Conservation (phyloP, 176 grass and related monocot species). For the Oryza longistaminata region DNA sequence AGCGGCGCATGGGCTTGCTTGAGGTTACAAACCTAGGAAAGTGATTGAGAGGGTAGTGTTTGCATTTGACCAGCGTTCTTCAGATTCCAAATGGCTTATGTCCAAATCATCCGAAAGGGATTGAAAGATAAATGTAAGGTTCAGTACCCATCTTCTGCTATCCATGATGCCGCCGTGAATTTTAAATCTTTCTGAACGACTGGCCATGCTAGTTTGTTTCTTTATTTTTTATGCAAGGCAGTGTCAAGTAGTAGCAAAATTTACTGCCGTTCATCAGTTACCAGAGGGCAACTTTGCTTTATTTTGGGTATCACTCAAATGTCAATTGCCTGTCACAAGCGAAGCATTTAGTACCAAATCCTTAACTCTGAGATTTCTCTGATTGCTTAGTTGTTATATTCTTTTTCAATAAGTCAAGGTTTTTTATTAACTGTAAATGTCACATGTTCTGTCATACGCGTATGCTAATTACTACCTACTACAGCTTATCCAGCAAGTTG, state of each 20-base stretch:
- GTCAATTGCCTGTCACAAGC: neutral
- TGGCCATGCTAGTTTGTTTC: neutral
- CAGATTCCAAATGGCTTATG: neutral
- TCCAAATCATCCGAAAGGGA: conserved; percentile 35
- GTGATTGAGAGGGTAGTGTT: neutral
- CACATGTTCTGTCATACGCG: conserved; percentile 5
- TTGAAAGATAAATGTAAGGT: conserved; percentile 11
- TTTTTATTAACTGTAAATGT: neutral
- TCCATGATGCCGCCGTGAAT: neutral
- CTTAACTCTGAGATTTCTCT: neutral
- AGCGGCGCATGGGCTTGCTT: neutral
- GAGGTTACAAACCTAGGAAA: neutral
- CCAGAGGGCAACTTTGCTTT: neutral
- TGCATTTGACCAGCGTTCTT: neutral
- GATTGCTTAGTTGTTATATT: neutral
- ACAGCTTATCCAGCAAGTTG: neutral
- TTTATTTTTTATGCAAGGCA: neutral
- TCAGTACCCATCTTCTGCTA: conserved; percentile 4
- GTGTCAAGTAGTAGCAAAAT: neutral
- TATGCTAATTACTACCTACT: neutral
- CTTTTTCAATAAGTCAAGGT: neutral
- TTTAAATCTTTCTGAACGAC: neutral
- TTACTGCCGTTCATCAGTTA: neutral
- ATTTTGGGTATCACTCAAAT: neutral
- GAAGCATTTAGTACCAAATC: neutral